phyloP scores from a whole-genome alignment of 2,329 filamentous ascomycete genomes.

The Sclerotinia subarctica region DNA sequence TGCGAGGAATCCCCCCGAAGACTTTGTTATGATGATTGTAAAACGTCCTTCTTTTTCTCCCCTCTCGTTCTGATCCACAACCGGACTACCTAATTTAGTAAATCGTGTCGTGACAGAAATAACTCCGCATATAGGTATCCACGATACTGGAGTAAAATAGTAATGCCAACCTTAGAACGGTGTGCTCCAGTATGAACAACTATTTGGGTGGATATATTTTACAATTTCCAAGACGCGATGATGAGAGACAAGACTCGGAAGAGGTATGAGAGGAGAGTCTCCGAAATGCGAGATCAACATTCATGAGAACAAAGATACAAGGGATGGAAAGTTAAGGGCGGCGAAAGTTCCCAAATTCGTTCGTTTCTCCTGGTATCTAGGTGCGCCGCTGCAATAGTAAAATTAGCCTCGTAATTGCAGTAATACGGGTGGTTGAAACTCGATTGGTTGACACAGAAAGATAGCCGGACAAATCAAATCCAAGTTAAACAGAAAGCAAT shows the following conservation, averaged over 20 bases:
- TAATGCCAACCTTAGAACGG: slow-evolving; percentile 11
- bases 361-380: background rate
- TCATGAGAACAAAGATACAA: background rate
- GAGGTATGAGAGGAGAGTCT: background rate
- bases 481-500: background rate
- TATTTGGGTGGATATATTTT: background rate
- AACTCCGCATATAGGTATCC: background rate
- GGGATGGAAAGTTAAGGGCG: background rate
- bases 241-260: background rate
- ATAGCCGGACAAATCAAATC: background rate
- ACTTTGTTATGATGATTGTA: background rate
- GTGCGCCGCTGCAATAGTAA: background rate
- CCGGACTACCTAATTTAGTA: slow-evolving; percentile 7
- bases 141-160: background rate
- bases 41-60: background rate
- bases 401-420: background rate
- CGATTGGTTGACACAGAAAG: background rate
- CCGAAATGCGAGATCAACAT: background rate
- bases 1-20: background rate
- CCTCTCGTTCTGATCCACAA: slow-evolving; percentile 12
- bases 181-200: background rate
- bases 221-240: slow-evolving; percentile 4
- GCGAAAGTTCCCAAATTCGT: background rate
- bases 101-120: background rate
- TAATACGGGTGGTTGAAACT: background rate